Base-by-base conservation (phyloP, 305 asterid genomes). In the Fraxinus paxiana region DNA sequence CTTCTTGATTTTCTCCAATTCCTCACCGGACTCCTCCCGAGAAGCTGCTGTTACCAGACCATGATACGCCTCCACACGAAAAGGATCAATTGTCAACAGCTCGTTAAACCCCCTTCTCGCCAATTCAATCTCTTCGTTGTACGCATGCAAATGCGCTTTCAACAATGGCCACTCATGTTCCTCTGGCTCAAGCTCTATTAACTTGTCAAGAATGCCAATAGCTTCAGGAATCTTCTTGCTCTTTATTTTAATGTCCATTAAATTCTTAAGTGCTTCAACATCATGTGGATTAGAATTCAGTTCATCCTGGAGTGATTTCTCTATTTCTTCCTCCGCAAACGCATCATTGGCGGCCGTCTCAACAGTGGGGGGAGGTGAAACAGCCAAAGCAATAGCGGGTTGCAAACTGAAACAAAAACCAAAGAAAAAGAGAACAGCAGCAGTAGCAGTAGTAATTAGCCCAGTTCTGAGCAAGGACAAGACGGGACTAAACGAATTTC, bases 141-240 rank as follows among this genome's bases (percentile, higher is more conserved):
- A 86, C 34, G 91, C 87, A 83, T 84, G 82, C 63, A 95, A 81
- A 81, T 95, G 98, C 13, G 94, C 88, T 84, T 81, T 95, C 96
- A 95, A 79, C 89, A 95, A 82, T 2, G 93, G 93, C 97, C 97
- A 95, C 87, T 92, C 97, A 0, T 38, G 34, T 67, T 95, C 98
- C 20, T 89, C 87, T 6, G 94, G 97, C 83, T 95, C 94, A 1
- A 92, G 84, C 28, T 89, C 91, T 1, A 82, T 92, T 31, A 93
- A 77, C 83, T 67, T 90, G 0, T 93, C 89, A 3, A 92, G 46
- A 26, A 89, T 80, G 78, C 84, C 85, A 34, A 95, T 89, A 0
- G 98, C 96, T 61, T 93, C 98, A 0, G 84, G 84, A 20, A 90
- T 38, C 84, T 89, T 92, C 73, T 80, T 81, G 63, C 83, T 82